A percentile compares a stretch with the other conserved stretches of the same genome.
These are phyloP conservation scores for Exophiala viscosa DNA, from an alignment of 2,329 filamentous ascomycete genomes.

Conservation along the genomic window DNA sequence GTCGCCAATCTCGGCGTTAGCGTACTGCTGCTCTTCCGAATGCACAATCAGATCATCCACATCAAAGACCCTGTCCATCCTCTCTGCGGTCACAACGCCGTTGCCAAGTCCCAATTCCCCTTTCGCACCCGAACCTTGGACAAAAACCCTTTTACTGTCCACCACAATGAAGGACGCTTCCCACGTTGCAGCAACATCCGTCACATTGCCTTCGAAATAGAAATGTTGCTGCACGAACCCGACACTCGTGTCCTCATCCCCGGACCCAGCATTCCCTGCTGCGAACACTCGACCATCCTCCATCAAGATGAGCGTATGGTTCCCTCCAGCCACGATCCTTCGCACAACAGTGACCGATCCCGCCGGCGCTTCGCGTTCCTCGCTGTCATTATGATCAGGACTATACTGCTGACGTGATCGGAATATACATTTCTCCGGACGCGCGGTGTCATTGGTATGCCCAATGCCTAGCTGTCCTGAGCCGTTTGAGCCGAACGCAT, in stretches of 20 bases:
- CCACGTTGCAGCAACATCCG: constrained; percentile 70
- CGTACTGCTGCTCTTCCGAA: not conserved
- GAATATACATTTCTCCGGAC: constrained; percentile 62
- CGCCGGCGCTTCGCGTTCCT: constrained; percentile 29
- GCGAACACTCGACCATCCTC: constrained; percentile 58
- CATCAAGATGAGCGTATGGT: constrained; percentile 77
- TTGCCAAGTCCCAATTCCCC: constrained; percentile 68
- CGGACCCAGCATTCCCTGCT: constrained; percentile 56
- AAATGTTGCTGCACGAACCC: constrained; percentile 5
- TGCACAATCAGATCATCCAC: constrained; percentile 6
- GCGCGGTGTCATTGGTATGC: constrained; percentile 67
- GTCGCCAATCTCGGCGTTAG: constrained; percentile 32
- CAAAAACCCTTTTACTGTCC: constrained; percentile 54
- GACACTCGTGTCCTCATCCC: constrained; percentile 24
- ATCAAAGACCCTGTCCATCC: constrained; percentile 13
- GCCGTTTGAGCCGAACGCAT: constrained; percentile 72
- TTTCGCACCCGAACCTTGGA: constrained; percentile 63
- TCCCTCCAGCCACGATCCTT: constrained; percentile 65
- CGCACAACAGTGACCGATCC: not conserved
- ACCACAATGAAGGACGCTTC: constrained; percentile 61
- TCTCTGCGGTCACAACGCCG: constrained; percentile 20
- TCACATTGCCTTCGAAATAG: constrained; percentile 24
- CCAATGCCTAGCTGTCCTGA: constrained; percentile 70
- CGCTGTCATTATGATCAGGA: constrained; percentile 39
- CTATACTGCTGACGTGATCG: constrained; percentile 37